Percentiles rank a stretch among this genome's conserved stretches.
These are phyloP conservation scores for Eleusine indica DNA, from an alignment of 176 grass and related monocot genomes.

Conservation along the genomic window DNA sequence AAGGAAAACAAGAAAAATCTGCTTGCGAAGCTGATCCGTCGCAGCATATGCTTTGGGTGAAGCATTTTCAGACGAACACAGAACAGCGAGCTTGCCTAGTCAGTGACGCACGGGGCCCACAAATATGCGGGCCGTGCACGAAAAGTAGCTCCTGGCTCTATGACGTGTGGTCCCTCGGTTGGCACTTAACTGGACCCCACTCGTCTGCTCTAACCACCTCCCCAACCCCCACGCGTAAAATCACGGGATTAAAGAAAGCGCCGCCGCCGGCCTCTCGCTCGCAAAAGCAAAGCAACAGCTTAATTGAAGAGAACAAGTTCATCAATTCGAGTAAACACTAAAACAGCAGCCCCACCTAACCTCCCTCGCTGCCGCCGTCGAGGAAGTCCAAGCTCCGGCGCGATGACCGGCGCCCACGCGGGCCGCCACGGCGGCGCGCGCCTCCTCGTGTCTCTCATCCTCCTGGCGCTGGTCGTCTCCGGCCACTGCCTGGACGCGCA, in stretches of 20 bases:
- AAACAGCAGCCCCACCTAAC: slow-evolving; percentile 8
- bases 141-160: neutral
- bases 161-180: neutral
- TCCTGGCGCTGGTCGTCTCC: slow-evolving; percentile 54
- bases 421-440: slow-evolving; percentile 2
- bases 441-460: slow-evolving; percentile 30
- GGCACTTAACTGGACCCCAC: neutral
- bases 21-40: neutral
- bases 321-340: neutral
- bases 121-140: rapidly evolving
- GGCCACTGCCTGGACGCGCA: slow-evolving; percentile 58
- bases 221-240: neutral
- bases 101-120: neutral
- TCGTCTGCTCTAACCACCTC: slow-evolving; percentile 26
- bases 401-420: slow-evolving; percentile 22
- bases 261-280: slow-evolving; percentile 19
- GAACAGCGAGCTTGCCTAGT: neutral
- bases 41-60: slow-evolving; percentile 31
- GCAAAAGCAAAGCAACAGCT: slow-evolving; percentile 28
- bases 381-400: slow-evolving; percentile 15
- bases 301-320: neutral
- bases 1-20: slow-evolving; percentile 7
- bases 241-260: neutral
- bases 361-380: neutral
- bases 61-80: neutral